Conservation (phyloP, 108 stramenopile species). For the Hondaea fermentalgiana region DNA sequence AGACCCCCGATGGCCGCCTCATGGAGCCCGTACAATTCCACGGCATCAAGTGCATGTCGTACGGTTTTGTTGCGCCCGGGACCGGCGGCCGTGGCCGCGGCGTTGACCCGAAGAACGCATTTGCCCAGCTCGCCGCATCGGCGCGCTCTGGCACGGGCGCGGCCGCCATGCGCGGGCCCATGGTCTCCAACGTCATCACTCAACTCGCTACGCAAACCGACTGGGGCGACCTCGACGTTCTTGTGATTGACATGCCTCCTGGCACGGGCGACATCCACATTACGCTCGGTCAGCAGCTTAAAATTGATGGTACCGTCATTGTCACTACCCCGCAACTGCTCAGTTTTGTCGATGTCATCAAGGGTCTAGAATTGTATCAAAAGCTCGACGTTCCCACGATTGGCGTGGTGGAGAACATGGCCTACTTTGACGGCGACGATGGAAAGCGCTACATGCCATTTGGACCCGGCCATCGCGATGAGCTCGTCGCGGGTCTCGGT, state of each 20-base stretch:
- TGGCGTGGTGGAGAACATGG: slow-evolving; percentile 97
- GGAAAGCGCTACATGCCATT: slow-evolving; percentile 41
- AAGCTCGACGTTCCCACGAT: slow-evolving; percentile 78
- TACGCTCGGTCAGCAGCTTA: slow-evolving; percentile 82
- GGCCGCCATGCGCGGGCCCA: slow-evolving; percentile 54
- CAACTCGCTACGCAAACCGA: slow-evolving; percentile 89
- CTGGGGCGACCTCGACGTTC: slow-evolving; percentile 94
- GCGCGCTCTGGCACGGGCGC: not conserved
- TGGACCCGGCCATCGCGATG: slow-evolving; percentile 24
- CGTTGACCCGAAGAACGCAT: not conserved
- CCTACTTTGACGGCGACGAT: slow-evolving; percentile 52
- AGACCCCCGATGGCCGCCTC: not conserved
- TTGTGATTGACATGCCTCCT: slow-evolving; percentile 92
- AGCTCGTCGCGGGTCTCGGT: not conserved
- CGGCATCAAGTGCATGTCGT: slow-evolving; percentile 25
- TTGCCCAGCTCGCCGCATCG: not conserved
- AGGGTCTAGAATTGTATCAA: slow-evolving; percentile 93
- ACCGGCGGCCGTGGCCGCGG: not conserved
- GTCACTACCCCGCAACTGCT: slow-evolving; percentile 95
- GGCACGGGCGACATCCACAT: slow-evolving; percentile 98
- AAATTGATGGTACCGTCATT: slow-evolving; percentile 86
- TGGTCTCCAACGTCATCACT: slow-evolving; percentile 69
- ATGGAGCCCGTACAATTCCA: not conserved
- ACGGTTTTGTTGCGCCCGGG: slow-evolving; percentile 26
- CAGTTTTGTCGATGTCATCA: slow-evolving; percentile 79